These are phyloP conservation scores for Tolypocladium capitatum DNA, from an alignment of 2,329 filamentous ascomycete genomes.

Conservation along the genomic window DNA sequence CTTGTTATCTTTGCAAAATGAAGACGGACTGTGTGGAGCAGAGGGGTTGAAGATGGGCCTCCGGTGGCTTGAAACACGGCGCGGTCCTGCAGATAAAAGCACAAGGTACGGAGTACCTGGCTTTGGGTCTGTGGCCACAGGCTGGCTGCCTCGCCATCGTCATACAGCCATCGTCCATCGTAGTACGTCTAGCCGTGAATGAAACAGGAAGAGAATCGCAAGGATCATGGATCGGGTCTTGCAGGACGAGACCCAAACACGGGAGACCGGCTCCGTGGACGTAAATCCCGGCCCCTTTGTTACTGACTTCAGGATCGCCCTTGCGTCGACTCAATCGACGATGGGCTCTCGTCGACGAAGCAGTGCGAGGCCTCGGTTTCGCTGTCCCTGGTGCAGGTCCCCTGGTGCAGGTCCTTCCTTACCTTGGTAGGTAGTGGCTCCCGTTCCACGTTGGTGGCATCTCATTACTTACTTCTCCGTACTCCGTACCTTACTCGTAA, in stretches of 20 bases:
- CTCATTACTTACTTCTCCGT: too few species aligned
- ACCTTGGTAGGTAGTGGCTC: too few species aligned
- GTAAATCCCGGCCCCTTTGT: neutral
- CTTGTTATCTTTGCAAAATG: neutral
- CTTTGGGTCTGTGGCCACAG: neutral
- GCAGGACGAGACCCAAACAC: neutral
- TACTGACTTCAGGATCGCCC: neutral
- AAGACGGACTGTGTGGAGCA: constrained; percentile 1
- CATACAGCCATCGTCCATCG: too few species aligned
- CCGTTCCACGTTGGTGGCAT: neutral
- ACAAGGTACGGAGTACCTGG: too few species aligned
- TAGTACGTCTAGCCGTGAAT: neutral
- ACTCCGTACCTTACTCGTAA: too few species aligned
- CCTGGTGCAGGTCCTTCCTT: too few species aligned
- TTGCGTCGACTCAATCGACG: neutral
- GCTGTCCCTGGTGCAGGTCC: neutral
- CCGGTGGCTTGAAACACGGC: neutral
- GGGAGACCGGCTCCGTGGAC: neutral
- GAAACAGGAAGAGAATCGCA: neutral
- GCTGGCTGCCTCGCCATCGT: neutral
- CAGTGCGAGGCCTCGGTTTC: neutral
- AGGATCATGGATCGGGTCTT: neutral
- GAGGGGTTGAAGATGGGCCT: neutral
- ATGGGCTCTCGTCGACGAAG: neutral
- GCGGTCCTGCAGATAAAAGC: too few species aligned